phyloP scores from a whole-genome alignment of 2,329 filamentous ascomycete species.

The Fusarium tanahbumbuense region DNA sequence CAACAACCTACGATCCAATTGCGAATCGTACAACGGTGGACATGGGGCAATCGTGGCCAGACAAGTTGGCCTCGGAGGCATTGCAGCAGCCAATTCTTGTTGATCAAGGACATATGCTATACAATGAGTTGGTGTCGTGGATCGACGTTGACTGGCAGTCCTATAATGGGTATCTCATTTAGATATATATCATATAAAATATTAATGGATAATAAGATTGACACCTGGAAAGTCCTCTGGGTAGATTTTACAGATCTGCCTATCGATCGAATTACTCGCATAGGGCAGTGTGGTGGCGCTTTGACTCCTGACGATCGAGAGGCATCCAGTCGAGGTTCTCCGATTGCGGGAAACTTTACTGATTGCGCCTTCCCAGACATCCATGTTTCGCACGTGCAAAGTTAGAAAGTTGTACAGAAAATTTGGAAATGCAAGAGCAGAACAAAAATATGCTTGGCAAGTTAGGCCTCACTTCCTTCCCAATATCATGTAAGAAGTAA shows the following conservation, averaged over 20 bases:
- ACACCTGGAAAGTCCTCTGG: not conserved
- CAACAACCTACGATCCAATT: constrained; percentile 35
- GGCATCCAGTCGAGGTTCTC: not conserved
- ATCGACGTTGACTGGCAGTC: constrained; percentile 53
- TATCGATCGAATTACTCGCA: not conserved
- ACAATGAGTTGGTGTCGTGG: constrained; percentile 54
- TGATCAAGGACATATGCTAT: constrained; percentile 49
- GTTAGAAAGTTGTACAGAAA: not conserved
- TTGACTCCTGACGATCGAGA: not conserved
- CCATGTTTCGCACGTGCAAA: not conserved
- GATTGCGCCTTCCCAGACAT: not conserved
- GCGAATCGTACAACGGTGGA: constrained; percentile 35
- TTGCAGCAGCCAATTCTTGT: constrained; percentile 46
- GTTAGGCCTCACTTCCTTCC: constrained; percentile 3
- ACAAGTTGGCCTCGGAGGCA: constrained; percentile 34
- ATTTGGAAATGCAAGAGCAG: not conserved
- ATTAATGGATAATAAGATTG: not conserved
- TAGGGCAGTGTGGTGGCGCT: not conserved
- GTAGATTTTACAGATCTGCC: not conserved
- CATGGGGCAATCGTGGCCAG: constrained; percentile 39
- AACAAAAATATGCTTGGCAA: not conserved
- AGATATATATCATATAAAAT: not conserved
- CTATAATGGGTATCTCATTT: constrained; percentile 46
- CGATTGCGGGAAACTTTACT: not conserved
- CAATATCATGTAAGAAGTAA: not conserved